Evolutionary conservation across 305 asterid species (phyloP).

Genomic region (Petunia hybrid): DNA sequence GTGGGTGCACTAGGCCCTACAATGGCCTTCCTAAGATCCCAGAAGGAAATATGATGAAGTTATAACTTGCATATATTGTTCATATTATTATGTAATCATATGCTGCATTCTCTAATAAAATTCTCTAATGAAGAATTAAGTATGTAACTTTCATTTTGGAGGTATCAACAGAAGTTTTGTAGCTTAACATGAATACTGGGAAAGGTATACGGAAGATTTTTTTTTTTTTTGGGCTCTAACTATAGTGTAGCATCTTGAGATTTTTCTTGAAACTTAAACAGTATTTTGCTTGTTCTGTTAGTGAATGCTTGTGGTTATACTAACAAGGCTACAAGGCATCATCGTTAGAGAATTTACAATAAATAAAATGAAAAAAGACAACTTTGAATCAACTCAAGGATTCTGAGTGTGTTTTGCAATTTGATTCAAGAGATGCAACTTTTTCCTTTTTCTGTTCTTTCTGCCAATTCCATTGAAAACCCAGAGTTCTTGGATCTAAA

Average conservation of each 20-base stretch:
- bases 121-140: background rate
- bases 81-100: slow-evolving; percentile 4
- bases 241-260: background rate
- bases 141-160: slow-evolving; percentile 20
- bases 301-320: background rate
- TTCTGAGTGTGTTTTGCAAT: no score
- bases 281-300: background rate
- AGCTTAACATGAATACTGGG: background rate
- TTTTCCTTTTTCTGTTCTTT: no score
- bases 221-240: background rate
- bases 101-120: slow-evolving; percentile 21
- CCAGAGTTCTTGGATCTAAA: no score
- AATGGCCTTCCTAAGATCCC: slow-evolving; percentile 73
- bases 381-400: no score
- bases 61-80: slow-evolving; percentile 18
- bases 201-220: no score
- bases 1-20: slow-evolving; percentile 76
- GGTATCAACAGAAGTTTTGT: background rate
- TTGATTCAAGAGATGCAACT: no score
- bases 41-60: slow-evolving; percentile 44
- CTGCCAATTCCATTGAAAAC: no score
- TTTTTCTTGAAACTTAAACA: slow-evolving; percentile 18
- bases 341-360: background rate
- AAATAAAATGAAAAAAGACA: no score
- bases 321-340: background rate